Evolutionary conservation across 2,329 filamentous ascomycete genomes (phyloP).

Genomic region (Exophiala calicioides): DNA sequence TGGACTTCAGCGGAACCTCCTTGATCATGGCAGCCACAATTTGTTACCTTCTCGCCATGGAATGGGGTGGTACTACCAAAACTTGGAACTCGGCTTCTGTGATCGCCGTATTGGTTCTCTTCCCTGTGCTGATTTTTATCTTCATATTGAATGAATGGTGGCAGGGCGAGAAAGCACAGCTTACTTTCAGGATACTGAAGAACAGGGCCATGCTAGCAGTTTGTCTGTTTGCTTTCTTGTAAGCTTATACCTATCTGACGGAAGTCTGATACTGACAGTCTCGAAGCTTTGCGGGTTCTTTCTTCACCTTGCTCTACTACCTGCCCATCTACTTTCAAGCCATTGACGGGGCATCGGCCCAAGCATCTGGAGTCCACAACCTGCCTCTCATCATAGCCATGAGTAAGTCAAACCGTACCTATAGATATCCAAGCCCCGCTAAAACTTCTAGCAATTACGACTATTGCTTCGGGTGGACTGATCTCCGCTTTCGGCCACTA

Average conservation of each 20-base stretch:
- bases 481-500: conserved; percentile 15
- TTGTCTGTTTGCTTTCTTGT: too few species aligned
- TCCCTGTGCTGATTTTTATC: too few species aligned
- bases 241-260: too few species aligned
- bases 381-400: conserved; percentile 42
- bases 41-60: too few species aligned
- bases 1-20: conserved; percentile 35
- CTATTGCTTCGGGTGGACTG: conserved; percentile 35
- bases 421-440: neutral
- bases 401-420: neutral
- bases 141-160: too few species aligned
- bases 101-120: too few species aligned
- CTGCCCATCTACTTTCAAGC: conserved; percentile 53
- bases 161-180: too few species aligned
- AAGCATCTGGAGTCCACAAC: conserved; percentile 42
- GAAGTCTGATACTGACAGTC: too few species aligned
- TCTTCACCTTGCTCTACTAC: conserved; percentile 47
- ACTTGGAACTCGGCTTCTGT: too few species aligned
- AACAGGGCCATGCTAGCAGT: too few species aligned
- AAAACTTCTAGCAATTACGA: conserved; percentile 14
- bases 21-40: conserved; percentile 37
- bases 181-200: too few species aligned
- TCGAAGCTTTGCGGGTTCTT: conserved; percentile 37
- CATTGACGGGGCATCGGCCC: conserved; percentile 37
- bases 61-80: too few species aligned